These are phyloP conservation scores for Sporisorium exsertum DNA, from an alignment of 1,284 basidiomycete genomes.

Conservation along the genomic window DNA sequence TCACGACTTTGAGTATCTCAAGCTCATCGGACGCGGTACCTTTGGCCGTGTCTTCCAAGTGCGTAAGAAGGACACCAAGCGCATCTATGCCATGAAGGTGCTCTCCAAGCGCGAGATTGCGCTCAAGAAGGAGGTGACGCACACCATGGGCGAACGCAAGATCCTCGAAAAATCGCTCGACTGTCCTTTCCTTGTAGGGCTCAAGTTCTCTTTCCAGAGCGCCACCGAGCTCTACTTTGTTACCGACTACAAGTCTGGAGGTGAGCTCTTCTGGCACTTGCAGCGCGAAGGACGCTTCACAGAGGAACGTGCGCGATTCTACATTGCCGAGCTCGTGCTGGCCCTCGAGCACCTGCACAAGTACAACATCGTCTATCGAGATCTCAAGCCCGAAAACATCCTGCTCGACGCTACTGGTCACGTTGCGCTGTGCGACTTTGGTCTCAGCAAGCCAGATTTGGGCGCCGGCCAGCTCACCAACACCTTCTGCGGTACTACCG, in stretches of 20 bases:
- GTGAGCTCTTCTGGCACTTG: slow-evolving; percentile 95
- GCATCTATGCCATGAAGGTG: slow-evolving; percentile 99
- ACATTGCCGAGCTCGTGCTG: slow-evolving; percentile 92
- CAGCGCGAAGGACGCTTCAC: slow-evolving; percentile 97
- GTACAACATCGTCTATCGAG: slow-evolving; percentile 98
- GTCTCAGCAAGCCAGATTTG: slow-evolving; percentile 94
- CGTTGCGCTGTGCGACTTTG: slow-evolving; percentile 98
- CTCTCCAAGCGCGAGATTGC: slow-evolving; percentile 98
- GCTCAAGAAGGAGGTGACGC: slow-evolving; percentile 98
- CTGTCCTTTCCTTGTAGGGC: slow-evolving; percentile 95
- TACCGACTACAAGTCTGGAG: slow-evolving; percentile 98
- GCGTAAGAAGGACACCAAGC: slow-evolving; percentile 94
- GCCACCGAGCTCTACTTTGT: slow-evolving; percentile 95
- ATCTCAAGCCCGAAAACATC: slow-evolving; percentile 98
- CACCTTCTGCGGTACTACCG: slow-evolving; percentile 90
- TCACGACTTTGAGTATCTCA: slow-evolving; percentile 95
- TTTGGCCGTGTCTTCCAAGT: slow-evolving; percentile 99
- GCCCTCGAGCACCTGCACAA: slow-evolving; percentile 95
- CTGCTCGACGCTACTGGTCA: slow-evolving; percentile 96
- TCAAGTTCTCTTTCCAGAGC: slow-evolving; percentile 99
- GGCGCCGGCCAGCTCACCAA: slow-evolving; percentile 94
- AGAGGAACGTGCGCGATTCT: slow-evolving; percentile 91
- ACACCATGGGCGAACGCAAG: slow-evolving; percentile 99
- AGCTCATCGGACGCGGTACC: slow-evolving; percentile 96
- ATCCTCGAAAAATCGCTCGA: slow-evolving; percentile 94